Evolutionary conservation across 345 rosid species (phyloP), one percentile per base, ranked within the genome.

Genomic region (Salix exigua): DNA sequence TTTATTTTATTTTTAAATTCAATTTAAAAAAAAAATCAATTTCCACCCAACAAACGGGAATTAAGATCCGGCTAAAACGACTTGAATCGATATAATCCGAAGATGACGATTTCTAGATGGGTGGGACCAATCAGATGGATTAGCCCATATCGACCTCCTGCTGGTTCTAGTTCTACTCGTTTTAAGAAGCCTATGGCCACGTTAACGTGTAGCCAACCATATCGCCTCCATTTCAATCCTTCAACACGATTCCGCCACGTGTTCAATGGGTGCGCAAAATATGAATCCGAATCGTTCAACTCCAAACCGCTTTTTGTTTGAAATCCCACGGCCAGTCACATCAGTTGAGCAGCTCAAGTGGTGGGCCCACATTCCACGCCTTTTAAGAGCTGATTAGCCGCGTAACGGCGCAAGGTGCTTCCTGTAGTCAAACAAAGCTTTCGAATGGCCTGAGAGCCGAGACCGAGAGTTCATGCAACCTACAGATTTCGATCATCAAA

Each of bases 331-430:
- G 5, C 1, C 12, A 28, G 77, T 46, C 77, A 74, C 77, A 46
- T 63, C 70, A 44, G 1, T 1, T 19, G 31, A 64, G 62, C 77
- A 11, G 42, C 19, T 21, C 77, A 74, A 46, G 77, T 64, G 72
- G 55, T 37, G 66, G 55, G 16, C 37, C 53, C 72, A 37, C 65
- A 66, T 53, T 30, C 66, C 53, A 37, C 21, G 13, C 51, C 14
- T 14, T n/a, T 37, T 55, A 63, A 13, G 62, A 61, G 16, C 65
- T 74, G 40, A 46, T 74, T 44, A 74, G 77, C 70, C 46, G 77
- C 77, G 44, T 48, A 55, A 65, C 21, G 13, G 77, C 77, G 44
- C 31, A 3, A 65, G 30, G 13, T 46, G 46, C 16, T 30, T 68
- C 46, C 46, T 44, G n/a, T 2, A 42, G 21, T 5, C 42, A 51